Evolutionary conservation across 306 rosid genomes (phyloP), one percentile per base, ranked within the genome.

Genomic region (Vigna radiata): DNA sequence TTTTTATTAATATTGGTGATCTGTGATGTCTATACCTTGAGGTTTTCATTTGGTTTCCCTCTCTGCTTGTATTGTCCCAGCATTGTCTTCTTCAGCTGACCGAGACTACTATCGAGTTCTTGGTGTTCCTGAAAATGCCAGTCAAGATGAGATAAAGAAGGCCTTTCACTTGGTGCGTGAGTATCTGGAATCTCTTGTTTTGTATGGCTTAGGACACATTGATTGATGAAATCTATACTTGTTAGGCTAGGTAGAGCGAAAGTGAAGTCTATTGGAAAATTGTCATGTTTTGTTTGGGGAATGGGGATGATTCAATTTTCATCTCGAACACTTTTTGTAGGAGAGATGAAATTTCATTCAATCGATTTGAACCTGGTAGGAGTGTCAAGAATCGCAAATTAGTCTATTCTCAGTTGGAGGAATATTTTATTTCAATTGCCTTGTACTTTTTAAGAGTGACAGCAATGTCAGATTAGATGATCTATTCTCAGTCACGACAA

Each of bases 101-200:
- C 87, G 81, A 41, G 91, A 89, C 78, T 92, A 88, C 82, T 92
- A 95, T 63, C 85, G 73, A 74, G 74, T 85, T 83, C 97, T 95
- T 3, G 94, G 92, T 67, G 84, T 95, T 88, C 59, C 87, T 58
- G 81, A 75, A 62, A 83, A 78, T 76, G 96, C 99, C 25, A 88
- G 85, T 81, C 85, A 87, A 68, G 92, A 90, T 11, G 97, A 90
- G 79, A 87, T 95, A 54, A 90, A 90, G 75, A 95, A 87, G 78
- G 96, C 96, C 4, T 95, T 83, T 82, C 91, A 83, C 78, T 77
- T 19, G 82, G 99, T 95, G 76, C 82, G 98, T 85, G 52, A 71
- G 73, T 71, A 36, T 58, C 73, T 44, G 55, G 39, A 76, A 63
- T 70, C 41, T 10, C 41, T 72, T 79, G 9, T 72, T 68, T 48